Percentiles rank a stretch among this genome's conserved stretches.
These are phyloP conservation scores for Eucalyptus marginata DNA, from an alignment of 345 rosid species.

Conservation along the genomic window DNA sequence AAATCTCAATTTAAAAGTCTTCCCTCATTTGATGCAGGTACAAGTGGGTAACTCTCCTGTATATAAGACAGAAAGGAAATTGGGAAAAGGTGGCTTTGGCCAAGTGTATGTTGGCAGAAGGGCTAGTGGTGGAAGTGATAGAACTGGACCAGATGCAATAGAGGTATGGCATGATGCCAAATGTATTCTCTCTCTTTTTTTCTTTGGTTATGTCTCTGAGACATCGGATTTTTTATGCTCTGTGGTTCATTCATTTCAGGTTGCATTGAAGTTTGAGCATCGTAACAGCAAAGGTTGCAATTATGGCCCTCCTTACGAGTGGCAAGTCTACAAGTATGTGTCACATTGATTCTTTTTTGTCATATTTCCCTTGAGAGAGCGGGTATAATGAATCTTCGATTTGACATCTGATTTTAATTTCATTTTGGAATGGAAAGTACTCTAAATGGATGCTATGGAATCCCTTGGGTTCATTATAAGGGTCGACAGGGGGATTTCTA, in stretches of 20 bases:
- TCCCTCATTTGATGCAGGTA: slow-evolving; percentile 26
- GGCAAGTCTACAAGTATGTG: slow-evolving; percentile 92
- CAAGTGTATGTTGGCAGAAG: slow-evolving; percentile 96
- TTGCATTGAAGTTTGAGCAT: slow-evolving; percentile 94
- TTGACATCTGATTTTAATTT: background rate
- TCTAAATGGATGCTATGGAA: slow-evolving; percentile 71
- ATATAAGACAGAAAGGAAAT: slow-evolving; percentile 72
- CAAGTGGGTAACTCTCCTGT: slow-evolving; percentile 87
- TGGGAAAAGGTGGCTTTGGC: slow-evolving; percentile 99
- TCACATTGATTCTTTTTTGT: background rate
- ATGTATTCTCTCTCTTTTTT: background rate
- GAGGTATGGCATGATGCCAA: slow-evolving; percentile 29
- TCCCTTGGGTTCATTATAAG: slow-evolving; percentile 79
- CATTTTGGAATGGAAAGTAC: slow-evolving; percentile 20
- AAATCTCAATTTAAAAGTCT: background rate
- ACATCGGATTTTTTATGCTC: background rate
- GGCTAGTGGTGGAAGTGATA: slow-evolving; percentile 50
- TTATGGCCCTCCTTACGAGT: slow-evolving; percentile 94
- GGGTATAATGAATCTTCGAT: background rate
- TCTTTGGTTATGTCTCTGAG: background rate
- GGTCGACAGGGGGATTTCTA: slow-evolving; percentile 97
- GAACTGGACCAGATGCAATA: slow-evolving; percentile 70
- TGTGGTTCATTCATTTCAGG: slow-evolving; percentile 33
- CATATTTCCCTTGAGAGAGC: background rate
- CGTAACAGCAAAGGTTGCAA: slow-evolving; percentile 93